Evolutionary conservation across 1,284 basidiomycete genomes (phyloP).

Genomic region (Cystobasidium pallidum): DNA sequence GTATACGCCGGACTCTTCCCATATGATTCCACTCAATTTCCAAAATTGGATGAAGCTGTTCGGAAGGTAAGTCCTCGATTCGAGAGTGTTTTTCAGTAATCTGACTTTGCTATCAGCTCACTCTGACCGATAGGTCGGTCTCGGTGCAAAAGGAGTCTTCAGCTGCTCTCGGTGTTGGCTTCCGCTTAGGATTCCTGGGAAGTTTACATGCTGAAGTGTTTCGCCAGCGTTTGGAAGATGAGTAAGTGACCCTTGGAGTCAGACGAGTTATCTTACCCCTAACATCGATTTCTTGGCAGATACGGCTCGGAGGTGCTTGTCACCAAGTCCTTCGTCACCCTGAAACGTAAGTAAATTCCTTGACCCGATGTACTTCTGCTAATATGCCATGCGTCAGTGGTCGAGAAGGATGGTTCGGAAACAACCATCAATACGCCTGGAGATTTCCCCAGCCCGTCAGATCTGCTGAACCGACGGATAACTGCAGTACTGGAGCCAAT

Average conservation of each 20-base stretch:
- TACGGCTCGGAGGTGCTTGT: constrained; percentile 53
- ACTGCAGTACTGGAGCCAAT: constrained; percentile 82
- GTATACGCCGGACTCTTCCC: constrained; percentile 97
- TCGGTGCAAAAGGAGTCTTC: constrained; percentile 91
- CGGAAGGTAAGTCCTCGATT: constrained; percentile 70
- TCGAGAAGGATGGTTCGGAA: constrained; percentile 71
- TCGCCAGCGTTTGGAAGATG: constrained; percentile 93
- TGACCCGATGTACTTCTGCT: neutral
- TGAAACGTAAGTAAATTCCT: constrained; percentile 66
- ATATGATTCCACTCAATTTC: constrained; percentile 85
- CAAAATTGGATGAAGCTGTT: constrained; percentile 93
- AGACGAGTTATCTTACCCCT: neutral
- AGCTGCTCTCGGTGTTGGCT: constrained; percentile 91
- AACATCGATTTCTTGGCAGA: neutral
- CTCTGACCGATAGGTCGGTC: constrained; percentile 84
- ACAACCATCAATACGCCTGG: constrained; percentile 81
- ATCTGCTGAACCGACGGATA: constrained; percentile 65
- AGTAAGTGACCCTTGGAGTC: constrained; percentile 68
- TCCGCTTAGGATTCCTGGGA: constrained; percentile 91
- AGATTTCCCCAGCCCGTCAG: constrained; percentile 81
- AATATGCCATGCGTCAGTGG: constrained; percentile 61
- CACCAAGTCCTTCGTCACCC: constrained; percentile 90
- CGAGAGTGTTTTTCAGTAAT: neutral
- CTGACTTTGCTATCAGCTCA: constrained; percentile 63
- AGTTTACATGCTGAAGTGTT: constrained; percentile 97